These are phyloP conservation scores for Fusarium equiseti DNA, from an alignment of 2,329 filamentous ascomycete genomes.

Conservation along the genomic window DNA sequence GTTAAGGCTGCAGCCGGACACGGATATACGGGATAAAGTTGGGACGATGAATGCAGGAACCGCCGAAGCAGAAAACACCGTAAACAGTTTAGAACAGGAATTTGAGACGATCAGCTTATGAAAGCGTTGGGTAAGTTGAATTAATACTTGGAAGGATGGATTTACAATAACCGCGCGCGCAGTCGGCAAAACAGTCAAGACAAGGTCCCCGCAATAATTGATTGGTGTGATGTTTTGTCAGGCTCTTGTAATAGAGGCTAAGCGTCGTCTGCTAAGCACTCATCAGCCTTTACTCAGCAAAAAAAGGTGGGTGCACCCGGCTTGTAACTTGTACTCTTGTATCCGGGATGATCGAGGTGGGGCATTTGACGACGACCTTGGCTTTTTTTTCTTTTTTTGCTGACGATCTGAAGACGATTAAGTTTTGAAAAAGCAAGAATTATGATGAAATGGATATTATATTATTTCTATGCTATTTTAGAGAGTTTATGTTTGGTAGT, in stretches of 20 bases:
- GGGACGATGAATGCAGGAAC: constrained; percentile 3
- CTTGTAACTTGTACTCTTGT: background rate
- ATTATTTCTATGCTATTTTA: background rate
- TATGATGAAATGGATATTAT: background rate
- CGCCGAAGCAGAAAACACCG: background rate
- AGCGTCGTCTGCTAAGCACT: constrained; percentile 32
- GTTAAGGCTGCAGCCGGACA: background rate
- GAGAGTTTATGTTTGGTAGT: background rate
- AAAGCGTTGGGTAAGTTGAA: constrained; percentile 48
- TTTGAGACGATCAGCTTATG: constrained; percentile 16
- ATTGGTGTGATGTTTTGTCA: constrained; percentile 47
- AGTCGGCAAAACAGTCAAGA: background rate
- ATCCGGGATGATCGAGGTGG: constrained; percentile 21
- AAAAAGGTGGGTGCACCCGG: background rate
- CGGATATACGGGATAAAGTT: constrained; percentile 15
- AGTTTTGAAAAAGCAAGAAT: background rate
- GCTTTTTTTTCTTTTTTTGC: background rate
- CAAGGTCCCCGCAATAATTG: constrained; percentile 16
- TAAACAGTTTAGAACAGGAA: background rate
- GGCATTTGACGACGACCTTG: background rate
- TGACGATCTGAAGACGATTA: background rate
- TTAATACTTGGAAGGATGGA: background rate
- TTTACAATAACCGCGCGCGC: constrained; percentile 39
- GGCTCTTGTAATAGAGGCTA: constrained; percentile 48
- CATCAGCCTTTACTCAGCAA: constrained; percentile 42